Evolutionary conservation across 139 green algal species (phyloP).

Genomic region (Trebouxia sp.): DNA sequence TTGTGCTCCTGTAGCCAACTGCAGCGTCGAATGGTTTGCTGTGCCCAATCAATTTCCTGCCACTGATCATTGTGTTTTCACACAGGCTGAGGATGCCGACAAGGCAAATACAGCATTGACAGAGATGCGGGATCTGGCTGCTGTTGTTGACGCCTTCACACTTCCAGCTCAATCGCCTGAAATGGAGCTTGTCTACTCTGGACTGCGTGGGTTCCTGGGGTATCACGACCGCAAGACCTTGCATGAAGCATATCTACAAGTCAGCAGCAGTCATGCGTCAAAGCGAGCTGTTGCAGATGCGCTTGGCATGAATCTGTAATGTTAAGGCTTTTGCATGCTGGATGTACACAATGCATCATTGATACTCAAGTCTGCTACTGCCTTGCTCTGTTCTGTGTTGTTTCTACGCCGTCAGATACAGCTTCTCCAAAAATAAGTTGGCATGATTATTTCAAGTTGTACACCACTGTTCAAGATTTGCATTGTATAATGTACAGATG

Average conservation of each 20-base stretch:
- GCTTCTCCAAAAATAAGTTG: no score
- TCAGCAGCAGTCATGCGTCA: not conserved
- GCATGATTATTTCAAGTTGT: no score
- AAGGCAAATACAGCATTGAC: not conserved
- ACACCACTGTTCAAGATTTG: no score
- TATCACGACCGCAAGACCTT: conserved; percentile 3
- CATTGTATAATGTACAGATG: no score
- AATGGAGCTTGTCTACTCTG: conserved; percentile 18
- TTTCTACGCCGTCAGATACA: no score
- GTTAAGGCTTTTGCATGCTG: no score
- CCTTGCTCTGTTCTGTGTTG: no score
- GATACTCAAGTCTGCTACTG: no score
- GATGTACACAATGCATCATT: no score
- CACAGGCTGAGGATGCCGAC: not conserved
- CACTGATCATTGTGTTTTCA: no score
- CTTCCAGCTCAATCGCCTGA: conserved; percentile 1
- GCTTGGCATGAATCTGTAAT: not conserved
- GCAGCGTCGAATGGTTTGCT: no score
- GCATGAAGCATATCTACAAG: conserved; percentile 23
- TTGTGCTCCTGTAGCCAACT: not conserved
- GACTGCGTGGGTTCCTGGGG: not conserved
- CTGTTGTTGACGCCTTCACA: not conserved
- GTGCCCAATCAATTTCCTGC: no score
- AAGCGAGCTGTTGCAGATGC: not conserved
- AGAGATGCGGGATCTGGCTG: not conserved